Evolutionary conservation across 306 rosid genomes (phyloP).

Genomic region (Cicer yamashitae): DNA sequence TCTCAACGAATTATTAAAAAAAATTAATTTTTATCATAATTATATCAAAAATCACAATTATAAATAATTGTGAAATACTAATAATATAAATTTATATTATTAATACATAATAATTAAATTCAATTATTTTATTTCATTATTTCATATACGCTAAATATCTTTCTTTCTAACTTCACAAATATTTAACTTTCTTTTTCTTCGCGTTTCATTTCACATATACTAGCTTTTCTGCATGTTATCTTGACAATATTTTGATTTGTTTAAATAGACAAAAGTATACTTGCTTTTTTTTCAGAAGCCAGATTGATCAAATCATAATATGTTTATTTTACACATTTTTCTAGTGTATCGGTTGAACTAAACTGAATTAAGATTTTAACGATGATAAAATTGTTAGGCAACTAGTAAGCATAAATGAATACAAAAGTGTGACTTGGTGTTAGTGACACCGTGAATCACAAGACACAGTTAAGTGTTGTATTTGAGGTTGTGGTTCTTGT

Average conservation of each 20-base stretch:
- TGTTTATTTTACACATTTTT: slow-evolving; percentile 10
- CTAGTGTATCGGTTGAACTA: slow-evolving; percentile 20
- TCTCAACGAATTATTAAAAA: too few species aligned
- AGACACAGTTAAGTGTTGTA: slow-evolving; percentile 53
- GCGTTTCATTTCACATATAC: not conserved
- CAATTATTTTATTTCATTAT: not conserved
- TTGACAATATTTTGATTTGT: not conserved
- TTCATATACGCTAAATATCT: not conserved
- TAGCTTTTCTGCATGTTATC: not conserved
- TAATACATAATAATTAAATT: too few species aligned
- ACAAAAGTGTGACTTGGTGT: not conserved
- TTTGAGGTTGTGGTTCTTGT: slow-evolving; percentile 57
- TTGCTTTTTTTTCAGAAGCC: not conserved
- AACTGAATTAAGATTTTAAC: not conserved
- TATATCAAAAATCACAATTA: too few species aligned
- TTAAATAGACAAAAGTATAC: not conserved
- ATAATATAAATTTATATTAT: too few species aligned
- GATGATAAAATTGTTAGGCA: not conserved
- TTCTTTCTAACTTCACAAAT: not conserved
- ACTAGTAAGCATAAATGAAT: not conserved
- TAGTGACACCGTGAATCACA: slow-evolving; percentile 51
- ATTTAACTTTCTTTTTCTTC: not conserved
- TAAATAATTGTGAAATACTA: too few species aligned
- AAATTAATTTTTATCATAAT: too few species aligned
- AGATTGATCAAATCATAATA: not conserved